phyloP scores from a whole-genome alignment of 2,329 filamentous ascomycete species.

The Elsinoe necatrix region DNA sequence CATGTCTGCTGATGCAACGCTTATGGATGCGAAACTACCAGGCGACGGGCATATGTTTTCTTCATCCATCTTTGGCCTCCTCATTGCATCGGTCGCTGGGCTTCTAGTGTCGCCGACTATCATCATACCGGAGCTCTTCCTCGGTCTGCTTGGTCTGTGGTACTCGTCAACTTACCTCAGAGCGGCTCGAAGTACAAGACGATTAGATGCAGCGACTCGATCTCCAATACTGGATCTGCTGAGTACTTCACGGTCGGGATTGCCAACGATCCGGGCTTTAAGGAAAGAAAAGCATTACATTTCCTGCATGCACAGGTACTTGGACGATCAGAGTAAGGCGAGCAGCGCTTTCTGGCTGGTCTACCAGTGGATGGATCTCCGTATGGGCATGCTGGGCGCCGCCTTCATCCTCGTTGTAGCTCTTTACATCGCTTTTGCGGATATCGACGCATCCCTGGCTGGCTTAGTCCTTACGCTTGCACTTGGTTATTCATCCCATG shows the following conservation, averaged over 20 bases:
- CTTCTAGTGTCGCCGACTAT: neutral
- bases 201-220: constrained; percentile 80
- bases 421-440: neutral
- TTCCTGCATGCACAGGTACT: neutral
- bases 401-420: neutral
- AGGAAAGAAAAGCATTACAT: neutral
- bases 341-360: neutral
- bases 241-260: constrained; percentile 74
- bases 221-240: constrained; percentile 87
- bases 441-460: neutral
- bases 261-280: constrained; percentile 65
- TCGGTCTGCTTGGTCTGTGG: neutral
- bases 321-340: neutral
- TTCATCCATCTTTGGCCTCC: neutral
- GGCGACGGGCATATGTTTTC: neutral
- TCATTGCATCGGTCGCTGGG: neutral
- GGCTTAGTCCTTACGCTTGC: neutral
- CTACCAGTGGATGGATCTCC: constrained; percentile 4
- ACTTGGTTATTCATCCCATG: neutral
- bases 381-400: neutral
- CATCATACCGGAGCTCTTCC: neutral
- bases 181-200: constrained; percentile 77
- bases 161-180: neutral
- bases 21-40: constrained; percentile 1
- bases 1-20: neutral